phyloP scores from a whole-genome alignment of 495 filamentous ascomycete genomes.

The Lepidopterella palustris region DNA sequence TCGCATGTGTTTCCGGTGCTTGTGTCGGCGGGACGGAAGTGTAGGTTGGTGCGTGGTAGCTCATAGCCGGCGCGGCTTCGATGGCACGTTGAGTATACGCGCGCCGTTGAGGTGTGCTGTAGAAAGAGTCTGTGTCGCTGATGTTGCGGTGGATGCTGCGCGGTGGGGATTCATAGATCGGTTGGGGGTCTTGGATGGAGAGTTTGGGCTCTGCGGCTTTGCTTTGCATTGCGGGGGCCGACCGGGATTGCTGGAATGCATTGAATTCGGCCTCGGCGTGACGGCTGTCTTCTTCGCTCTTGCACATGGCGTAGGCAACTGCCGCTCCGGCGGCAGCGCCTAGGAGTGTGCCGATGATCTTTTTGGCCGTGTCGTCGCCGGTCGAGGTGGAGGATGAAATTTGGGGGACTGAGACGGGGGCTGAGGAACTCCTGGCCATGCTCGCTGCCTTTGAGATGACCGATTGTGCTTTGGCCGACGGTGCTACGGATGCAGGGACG shows the following conservation, averaged over 20 bases:
- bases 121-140: slow-evolving; percentile 21
- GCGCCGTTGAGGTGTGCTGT: slow-evolving; percentile 9
- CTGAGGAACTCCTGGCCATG: slow-evolving; percentile 25
- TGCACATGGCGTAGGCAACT: slow-evolving; percentile 65
- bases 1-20: slow-evolving; percentile 6
- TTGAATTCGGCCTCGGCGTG: slow-evolving; percentile 27
- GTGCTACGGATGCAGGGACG: slow-evolving; percentile 6
- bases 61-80: slow-evolving; percentile 15
- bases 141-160: slow-evolving; percentile 28
- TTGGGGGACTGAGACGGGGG: slow-evolving; percentile 12
- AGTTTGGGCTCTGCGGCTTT: slow-evolving; percentile 5
- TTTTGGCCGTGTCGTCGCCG: slow-evolving; percentile 45
- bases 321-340: slow-evolving; percentile 72
- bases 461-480: slow-evolving; percentile 11
- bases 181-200: slow-evolving; percentile 21
- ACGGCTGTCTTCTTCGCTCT: slow-evolving; percentile 44
- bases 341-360: slow-evolving; percentile 66
- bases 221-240: slow-evolving; percentile 2
- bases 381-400: slow-evolving; percentile 32
- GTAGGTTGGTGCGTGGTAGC: slow-evolving; percentile 23
- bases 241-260: slow-evolving; percentile 18
- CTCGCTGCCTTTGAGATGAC: slow-evolving; percentile 17
- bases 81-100: slow-evolving; percentile 19
- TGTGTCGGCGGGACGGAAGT: slow-evolving; percentile 21
- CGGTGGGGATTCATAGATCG: slow-evolving; percentile 18